Evolutionary conservation across 2,329 filamentous ascomycete genomes (phyloP).

Genomic region (Cryphonectria parasitica): DNA sequence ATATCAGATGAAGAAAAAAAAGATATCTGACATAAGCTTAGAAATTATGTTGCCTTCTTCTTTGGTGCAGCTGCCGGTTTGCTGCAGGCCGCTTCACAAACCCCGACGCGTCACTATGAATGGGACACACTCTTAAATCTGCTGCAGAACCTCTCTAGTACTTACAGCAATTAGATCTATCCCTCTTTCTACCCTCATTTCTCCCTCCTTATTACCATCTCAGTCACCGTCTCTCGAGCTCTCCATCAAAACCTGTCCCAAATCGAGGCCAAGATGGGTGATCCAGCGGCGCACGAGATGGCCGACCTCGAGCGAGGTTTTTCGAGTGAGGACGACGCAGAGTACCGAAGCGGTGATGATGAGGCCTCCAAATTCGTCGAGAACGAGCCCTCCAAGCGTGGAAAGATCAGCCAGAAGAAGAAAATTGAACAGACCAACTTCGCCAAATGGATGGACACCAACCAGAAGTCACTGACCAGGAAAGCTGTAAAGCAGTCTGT

Average conservation of each 20-base stretch:
- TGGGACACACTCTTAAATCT: background rate
- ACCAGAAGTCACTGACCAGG: conserved; percentile 43
- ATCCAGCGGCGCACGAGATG: background rate
- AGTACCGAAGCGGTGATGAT: conserved; percentile 33
- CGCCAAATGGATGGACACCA: conserved; percentile 45
- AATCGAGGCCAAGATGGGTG: background rate
- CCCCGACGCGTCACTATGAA: background rate
- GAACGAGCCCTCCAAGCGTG: conserved; percentile 38
- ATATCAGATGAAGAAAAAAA: background rate
- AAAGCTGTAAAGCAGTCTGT: conserved; percentile 33
- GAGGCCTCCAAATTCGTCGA: conserved; percentile 32
- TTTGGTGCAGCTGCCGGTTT: conserved; percentile 2
- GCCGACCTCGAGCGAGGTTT: background rate
- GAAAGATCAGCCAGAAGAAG: conserved; percentile 51
- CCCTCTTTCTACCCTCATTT: background rate
- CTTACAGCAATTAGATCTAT: background rate
- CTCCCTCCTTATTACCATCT: background rate
- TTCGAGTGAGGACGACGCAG: conserved; percentile 16
- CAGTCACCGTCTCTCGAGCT: background rate
- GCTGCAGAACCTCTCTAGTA: background rate
- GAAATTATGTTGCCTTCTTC: background rate
- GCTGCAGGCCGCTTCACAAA: background rate
- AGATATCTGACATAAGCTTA: background rate
- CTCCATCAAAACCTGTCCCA: background rate
- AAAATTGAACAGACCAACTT: conserved; percentile 56